Evolutionary conservation across 305 asterid genomes (phyloP), one percentile per base, ranked within the genome.

Genomic region (Solanum hybrid): DNA sequence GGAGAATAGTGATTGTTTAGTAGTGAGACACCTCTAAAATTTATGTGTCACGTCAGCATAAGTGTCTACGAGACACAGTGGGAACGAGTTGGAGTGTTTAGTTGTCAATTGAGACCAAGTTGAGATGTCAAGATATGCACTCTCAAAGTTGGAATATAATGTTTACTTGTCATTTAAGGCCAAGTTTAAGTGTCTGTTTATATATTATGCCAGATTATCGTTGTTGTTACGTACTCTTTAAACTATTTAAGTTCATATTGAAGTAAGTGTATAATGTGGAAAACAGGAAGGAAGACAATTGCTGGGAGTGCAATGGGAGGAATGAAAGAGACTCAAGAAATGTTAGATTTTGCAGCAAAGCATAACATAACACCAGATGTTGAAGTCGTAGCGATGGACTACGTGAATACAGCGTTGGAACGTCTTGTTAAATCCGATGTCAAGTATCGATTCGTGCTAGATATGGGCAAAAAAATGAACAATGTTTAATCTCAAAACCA

Each of bases 211-310:
- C 9, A 11, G 3, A 69, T 69, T 69, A 26, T 5, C 33, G 2
- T 69, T 69, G 33, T 5, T 78, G 29, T 11, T 76, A 18, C 69
- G n/a, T 57, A 18, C 81, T 7, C 24, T 31, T 75, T 79, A n/a
- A 36, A 79, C n/a, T 81, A 81, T 12, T 80, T 6, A 26, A 26
- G 3, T 40, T 36, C 71, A 61, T 61, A 61, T 7, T 29, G 35
- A 82, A 67, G 40, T 20, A 71, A 73, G 29, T 57, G 42, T 2
- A 12, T 18, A 14, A 46, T 20, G 22, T 40, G 78, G 33, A 88
- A 34, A 42, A 34, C 81, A 93, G 95, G 94, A 14, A 90, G 95
- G 86, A 92, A 89, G 82, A 26, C 91, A 35, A 77, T 92, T 33
- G 78, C 90, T 2, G 95, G 94, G 40, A 92, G 91, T 46, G 12